Evolutionary conservation across 2,329 filamentous ascomycete species (phyloP).

Genomic region (Trichoderma pleuroti): DNA sequence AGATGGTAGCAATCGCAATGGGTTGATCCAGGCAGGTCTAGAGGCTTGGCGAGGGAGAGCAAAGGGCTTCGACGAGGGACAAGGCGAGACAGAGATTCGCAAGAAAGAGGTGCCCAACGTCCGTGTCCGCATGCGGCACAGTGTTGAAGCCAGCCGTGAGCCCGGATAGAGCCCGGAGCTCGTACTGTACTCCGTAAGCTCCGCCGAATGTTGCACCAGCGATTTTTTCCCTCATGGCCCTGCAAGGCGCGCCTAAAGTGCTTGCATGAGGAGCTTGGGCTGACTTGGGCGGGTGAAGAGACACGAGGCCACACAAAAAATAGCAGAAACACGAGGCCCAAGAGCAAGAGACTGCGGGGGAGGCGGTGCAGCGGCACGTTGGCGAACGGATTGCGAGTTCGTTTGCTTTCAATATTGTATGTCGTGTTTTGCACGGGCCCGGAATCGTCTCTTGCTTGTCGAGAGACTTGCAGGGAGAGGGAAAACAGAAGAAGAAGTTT

Average conservation of each 20-base stretch:
- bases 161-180: background rate
- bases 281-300: background rate
- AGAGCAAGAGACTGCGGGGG: background rate
- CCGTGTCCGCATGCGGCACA: background rate
- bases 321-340: background rate
- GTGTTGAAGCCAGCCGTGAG: background rate
- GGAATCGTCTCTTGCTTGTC: background rate
- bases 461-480: background rate
- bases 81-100: background rate
- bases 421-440: background rate
- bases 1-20: background rate
- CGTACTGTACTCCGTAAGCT: constrained; percentile 15
- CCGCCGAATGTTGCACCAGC: constrained; percentile 5
- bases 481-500: background rate
- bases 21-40: background rate
- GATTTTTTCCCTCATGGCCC: background rate
- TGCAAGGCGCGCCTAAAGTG: constrained; percentile 12
- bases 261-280: background rate
- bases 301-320: background rate
- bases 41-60: constrained; percentile 9
- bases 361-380: background rate
- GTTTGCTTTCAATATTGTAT: background rate
- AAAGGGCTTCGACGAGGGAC: background rate
- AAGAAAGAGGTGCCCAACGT: background rate
- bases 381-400: background rate